Evolutionary conservation across 106 monocot genomes (phyloP).

Genomic region (Dioscorea dumetorum): DNA sequence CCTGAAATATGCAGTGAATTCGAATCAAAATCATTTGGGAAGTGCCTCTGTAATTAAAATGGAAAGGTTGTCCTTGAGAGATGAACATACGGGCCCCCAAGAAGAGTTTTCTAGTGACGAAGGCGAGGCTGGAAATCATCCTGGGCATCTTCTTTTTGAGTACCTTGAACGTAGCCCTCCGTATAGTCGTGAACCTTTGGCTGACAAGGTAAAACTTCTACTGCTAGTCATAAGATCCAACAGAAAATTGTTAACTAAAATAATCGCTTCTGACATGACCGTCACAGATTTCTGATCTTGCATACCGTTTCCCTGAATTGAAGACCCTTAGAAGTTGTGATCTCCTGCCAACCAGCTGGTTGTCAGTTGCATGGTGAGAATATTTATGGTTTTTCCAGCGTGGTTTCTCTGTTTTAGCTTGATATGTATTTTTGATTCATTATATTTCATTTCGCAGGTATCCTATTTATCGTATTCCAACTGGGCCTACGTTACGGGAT

Average conservation of each 20-base stretch:
- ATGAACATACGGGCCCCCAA: constrained; percentile 9
- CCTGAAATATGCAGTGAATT: constrained; percentile 20
- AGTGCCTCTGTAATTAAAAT: constrained; percentile 7
- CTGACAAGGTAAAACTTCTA: constrained; percentile 50
- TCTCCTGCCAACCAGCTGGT: constrained; percentile 61
- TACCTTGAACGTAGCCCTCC: constrained; percentile 59
- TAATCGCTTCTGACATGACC: constrained; percentile 5
- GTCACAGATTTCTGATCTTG: constrained; percentile 49
- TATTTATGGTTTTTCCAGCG: not conserved
- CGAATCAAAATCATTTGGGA: constrained; percentile 5
- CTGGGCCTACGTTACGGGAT: constrained; percentile 67
- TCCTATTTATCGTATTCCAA: constrained; percentile 90
- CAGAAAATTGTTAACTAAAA: not conserved
- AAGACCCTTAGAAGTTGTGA: constrained; percentile 63
- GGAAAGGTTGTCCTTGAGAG: constrained; percentile 30
- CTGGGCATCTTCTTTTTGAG: constrained; percentile 41
- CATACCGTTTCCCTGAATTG: constrained; percentile 37
- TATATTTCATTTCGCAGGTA: constrained; percentile 40
- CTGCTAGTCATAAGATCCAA: not conserved
- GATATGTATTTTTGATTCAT: not conserved
- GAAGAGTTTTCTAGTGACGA: constrained; percentile 59
- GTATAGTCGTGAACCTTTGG: constrained; percentile 58
- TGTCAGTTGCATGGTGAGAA: constrained; percentile 77
- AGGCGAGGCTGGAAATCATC: constrained; percentile 39
- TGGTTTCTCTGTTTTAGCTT: not conserved